phyloP scores from a whole-genome alignment of 192 early-diverging fungal genomes.

The Umbelopsis sp. region DNA sequence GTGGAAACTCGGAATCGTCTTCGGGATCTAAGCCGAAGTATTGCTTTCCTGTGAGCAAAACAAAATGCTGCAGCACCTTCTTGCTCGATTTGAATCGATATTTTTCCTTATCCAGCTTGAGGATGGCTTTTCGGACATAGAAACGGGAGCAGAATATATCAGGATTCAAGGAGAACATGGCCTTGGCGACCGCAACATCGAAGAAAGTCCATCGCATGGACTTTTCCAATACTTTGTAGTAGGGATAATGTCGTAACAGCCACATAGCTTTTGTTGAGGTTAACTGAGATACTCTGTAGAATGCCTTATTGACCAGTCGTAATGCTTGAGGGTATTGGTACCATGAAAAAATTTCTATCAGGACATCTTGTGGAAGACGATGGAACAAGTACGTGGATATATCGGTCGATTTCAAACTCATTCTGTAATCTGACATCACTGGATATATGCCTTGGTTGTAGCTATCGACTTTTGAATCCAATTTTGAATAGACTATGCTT shows the following conservation, averaged over 20 bases:
- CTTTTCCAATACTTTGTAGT: slow-evolving; percentile 4
- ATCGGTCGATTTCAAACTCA: background rate
- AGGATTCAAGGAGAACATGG: background rate
- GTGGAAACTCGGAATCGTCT: slow-evolving; percentile 2
- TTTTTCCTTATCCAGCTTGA: slow-evolving; percentile 4
- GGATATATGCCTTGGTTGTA: too few relatives aligned
- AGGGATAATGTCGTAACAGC: slow-evolving; percentile 1
- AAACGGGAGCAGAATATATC: slow-evolving; percentile 7
- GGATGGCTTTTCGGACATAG: slow-evolving; percentile 9
- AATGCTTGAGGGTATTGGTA: background rate
- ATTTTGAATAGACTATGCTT: background rate
- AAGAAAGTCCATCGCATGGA: slow-evolving; percentile 4
- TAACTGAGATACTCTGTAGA: background rate
- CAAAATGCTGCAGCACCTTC: slow-evolving; percentile 11
- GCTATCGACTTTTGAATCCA: background rate
- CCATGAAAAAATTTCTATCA: slow-evolving; percentile 11
- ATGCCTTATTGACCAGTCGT: background rate
- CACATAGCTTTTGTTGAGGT: background rate
- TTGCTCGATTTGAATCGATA: slow-evolving; percentile 12
- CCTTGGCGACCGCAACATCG: background rate
- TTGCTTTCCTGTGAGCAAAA: slow-evolving; percentile 3
- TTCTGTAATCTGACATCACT: background rate
- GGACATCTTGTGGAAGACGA: background rate
- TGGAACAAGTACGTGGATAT: background rate
- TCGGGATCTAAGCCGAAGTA: slow-evolving; percentile 9